A percentile compares a stretch with the other conserved stretches of the same genome.
phyloP scores from a whole-genome alignment of 2,329 filamentous ascomycete genomes.

The Beauveria sp. region DNA sequence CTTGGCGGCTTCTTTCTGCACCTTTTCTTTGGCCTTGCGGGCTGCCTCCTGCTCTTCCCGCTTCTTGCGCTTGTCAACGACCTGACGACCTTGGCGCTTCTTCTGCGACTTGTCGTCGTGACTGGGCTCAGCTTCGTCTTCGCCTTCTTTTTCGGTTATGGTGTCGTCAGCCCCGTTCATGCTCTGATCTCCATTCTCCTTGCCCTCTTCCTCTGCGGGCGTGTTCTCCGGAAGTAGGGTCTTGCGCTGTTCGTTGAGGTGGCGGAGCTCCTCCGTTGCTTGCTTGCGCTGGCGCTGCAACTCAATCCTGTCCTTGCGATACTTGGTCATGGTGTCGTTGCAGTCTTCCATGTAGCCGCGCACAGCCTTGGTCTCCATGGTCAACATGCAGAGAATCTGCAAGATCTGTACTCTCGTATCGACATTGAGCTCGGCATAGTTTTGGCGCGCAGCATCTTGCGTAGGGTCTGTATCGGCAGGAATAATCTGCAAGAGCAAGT shows the following conservation, averaged over 20 bases:
- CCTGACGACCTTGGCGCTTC: constrained; percentile 50
- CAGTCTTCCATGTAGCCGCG: constrained; percentile 87
- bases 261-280: constrained; percentile 61
- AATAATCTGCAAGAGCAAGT: constrained; percentile 72
- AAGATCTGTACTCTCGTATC: constrained; percentile 75
- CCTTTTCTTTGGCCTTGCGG: constrained; percentile 65
- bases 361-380: constrained; percentile 76
- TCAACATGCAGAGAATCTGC: constrained; percentile 80
- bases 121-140: constrained; percentile 55
- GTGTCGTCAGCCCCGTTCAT: constrained; percentile 59
- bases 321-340: constrained; percentile 86
- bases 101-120: constrained; percentile 57
- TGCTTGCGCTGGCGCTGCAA: constrained; percentile 71
- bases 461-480: constrained; percentile 70
- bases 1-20: constrained; percentile 59
- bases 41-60: constrained; percentile 68
- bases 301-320: constrained; percentile 93
- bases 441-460: constrained; percentile 61
- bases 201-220: constrained; percentile 47
- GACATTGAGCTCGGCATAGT: constrained; percentile 71
- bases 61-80: constrained; percentile 62
- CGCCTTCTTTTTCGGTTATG: constrained; percentile 35
- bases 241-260: constrained; percentile 65
- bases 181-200: constrained; percentile 49
- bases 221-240: constrained; percentile 66